Conservation (phyloP, 2,329 filamentous ascomycete species). For the Fusarium sp. region DNA sequence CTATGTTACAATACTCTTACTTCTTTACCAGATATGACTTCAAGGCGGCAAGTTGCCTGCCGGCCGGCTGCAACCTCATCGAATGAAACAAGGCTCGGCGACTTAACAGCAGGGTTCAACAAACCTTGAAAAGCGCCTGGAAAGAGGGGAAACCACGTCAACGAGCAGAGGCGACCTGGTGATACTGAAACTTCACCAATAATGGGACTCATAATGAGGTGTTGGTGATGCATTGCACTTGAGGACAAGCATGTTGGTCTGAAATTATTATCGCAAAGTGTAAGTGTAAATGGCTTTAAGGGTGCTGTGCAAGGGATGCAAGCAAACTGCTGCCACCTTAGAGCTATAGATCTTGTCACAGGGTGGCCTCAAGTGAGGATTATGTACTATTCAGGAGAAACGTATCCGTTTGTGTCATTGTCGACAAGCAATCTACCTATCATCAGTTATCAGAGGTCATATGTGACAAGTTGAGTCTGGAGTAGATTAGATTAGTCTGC, state of each 20-base stretch:
- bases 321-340: not conserved
- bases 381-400: too few species aligned
- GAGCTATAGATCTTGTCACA: too few species aligned
- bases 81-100: not conserved
- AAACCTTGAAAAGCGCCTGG: not conserved
- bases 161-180: not conserved
- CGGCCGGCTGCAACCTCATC: not conserved
- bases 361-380: too few species aligned
- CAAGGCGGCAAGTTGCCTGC: not conserved
- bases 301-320: constrained; percentile 5
- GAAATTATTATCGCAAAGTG: not conserved
- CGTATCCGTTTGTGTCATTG: too few species aligned
- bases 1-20: not conserved
- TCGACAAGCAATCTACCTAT: too few species aligned
- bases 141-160: not conserved
- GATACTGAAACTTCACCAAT: not conserved
- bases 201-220: not conserved
- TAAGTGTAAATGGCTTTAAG: not conserved
- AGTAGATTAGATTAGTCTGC: too few species aligned
- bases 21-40: not conserved
- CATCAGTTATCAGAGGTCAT: too few species aligned
- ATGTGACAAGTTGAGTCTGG: too few species aligned
- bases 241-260: not conserved
- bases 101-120: not conserved
- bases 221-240: not conserved